These are phyloP conservation scores for Chytriomyces sp. DNA, from an alignment of 192 early-diverging fungal species.

Conservation along the genomic window DNA sequence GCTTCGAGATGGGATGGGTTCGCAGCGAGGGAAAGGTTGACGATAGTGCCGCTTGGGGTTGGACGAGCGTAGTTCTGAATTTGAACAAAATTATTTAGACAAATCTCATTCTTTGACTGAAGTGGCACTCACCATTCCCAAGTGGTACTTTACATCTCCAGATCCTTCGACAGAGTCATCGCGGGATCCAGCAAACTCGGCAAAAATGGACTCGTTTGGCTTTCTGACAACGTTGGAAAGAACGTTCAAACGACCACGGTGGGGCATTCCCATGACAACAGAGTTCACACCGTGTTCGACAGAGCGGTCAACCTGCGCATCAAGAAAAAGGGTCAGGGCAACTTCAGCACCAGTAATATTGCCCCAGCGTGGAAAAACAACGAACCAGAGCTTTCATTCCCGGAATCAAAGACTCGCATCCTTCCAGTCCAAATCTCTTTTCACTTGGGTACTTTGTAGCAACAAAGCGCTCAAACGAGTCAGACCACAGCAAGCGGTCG, in stretches of 20 bases:
- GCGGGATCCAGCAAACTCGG: constrained; percentile 90
- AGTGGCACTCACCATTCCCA: constrained; percentile 48
- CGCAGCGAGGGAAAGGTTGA: constrained; percentile 95
- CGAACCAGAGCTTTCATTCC: constrained; percentile 94
- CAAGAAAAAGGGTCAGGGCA: constrained; percentile 53
- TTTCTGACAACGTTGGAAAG: constrained; percentile 99
- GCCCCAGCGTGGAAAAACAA: neutral
- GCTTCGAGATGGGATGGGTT: constrained; percentile 99
- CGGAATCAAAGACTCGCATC: constrained; percentile 95
- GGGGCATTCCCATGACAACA: constrained; percentile 98
- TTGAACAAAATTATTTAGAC: neutral
- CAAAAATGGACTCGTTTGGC: constrained; percentile 98
- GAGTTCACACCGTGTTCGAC: constrained; percentile 95
- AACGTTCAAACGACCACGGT: constrained; percentile 98
- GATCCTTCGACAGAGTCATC: constrained; percentile 92
- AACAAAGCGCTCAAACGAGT: constrained; percentile 95
- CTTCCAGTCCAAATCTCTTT: constrained; percentile 98
- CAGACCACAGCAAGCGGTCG: constrained; percentile 96
- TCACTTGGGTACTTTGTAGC: constrained; percentile 96
- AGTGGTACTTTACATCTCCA: constrained; percentile 79
- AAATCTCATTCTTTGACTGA: too few relatives aligned
- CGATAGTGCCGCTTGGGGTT: constrained; percentile 95
- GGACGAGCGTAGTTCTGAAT: constrained; percentile 92
- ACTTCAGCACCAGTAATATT: constrained; percentile 60
- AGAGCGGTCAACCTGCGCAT: constrained; percentile 85